Evolutionary conservation across 176 grass and related monocot genomes (phyloP).

Genomic region (Avena eriantha): DNA sequence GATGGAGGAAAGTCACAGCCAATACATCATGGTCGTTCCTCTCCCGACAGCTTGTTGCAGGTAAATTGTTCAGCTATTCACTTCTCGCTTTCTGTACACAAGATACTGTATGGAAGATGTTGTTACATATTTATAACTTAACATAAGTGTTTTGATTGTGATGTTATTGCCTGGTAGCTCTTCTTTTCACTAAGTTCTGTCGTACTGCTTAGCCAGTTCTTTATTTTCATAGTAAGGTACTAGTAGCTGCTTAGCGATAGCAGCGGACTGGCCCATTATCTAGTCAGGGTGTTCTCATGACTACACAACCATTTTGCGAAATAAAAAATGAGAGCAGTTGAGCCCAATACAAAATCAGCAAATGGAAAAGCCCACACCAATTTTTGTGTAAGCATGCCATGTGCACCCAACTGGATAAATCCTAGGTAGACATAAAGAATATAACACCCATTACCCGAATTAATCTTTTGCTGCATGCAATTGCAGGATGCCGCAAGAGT

Average conservation of each 20-base stretch:
- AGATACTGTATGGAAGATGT: neutral
- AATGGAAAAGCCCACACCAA: neutral
- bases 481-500: constrained; percentile 69
- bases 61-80: constrained; percentile 44
- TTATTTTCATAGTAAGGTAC: neutral
- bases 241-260: neutral
- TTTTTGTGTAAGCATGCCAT: neutral
- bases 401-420: neutral
- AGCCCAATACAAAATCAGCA: neutral
- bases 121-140: neutral
- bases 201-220: neutral
- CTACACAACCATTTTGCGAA: neutral
- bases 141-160: neutral
- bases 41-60: constrained; percentile 71
- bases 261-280: neutral
- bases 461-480: neutral
- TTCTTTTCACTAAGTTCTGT: neutral
- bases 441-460: neutral
- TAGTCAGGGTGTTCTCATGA: neutral
- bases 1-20: constrained; percentile 69
- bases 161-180: neutral
- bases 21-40: constrained; percentile 64
- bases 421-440: neutral
- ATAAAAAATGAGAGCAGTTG: neutral
- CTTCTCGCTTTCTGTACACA: neutral